These are phyloP conservation scores for Penicillium sp. DNA, from an alignment of 2,329 filamentous ascomycete genomes.

Conservation along the genomic window DNA sequence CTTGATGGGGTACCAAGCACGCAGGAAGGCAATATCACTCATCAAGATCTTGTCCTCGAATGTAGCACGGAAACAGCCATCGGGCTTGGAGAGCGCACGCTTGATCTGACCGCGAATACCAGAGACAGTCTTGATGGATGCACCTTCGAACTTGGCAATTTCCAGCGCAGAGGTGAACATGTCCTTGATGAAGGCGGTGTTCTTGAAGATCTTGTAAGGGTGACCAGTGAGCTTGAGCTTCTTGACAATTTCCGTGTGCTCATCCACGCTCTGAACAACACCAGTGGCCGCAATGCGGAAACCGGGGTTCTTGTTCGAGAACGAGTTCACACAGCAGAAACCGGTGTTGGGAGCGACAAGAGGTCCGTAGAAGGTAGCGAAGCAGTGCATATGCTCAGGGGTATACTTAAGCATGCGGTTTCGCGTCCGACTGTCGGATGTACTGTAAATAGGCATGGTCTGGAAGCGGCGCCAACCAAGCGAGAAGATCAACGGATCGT, in stretches of 20 bases:
- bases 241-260: slow-evolving; percentile 96
- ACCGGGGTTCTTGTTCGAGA: slow-evolving; percentile 79
- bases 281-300: slow-evolving; percentile 95
- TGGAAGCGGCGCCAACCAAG: slow-evolving; percentile 96
- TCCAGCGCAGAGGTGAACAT: slow-evolving; percentile 95
- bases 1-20: slow-evolving; percentile 95
- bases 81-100: slow-evolving; percentile 85
- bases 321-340: slow-evolving; percentile 89
- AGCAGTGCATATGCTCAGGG: slow-evolving; percentile 99
- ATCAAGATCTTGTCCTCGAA: slow-evolving; percentile 99
- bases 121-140: slow-evolving; percentile 91
- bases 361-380: slow-evolving; percentile 91
- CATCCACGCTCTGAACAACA: slow-evolving; percentile 89
- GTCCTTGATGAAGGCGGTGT: slow-evolving; percentile 97
- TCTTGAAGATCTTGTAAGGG: slow-evolving; percentile 98
- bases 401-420: slow-evolving; percentile 99
- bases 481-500: slow-evolving; percentile 95
- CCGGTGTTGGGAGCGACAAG: slow-evolving; percentile 94
- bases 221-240: slow-evolving; percentile 94
- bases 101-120: slow-evolving; percentile 97
- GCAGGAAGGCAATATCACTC: slow-evolving; percentile 92
- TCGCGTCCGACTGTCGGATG: slow-evolving; percentile 85
- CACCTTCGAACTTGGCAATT: slow-evolving; percentile 97
- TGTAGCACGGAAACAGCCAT: slow-evolving; percentile 92
- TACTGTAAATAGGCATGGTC: slow-evolving; percentile 87